A percentile compares a stretch with the other conserved stretches of the same genome.
phyloP scores from a whole-genome alignment of 1,139 yeast species.

The Candida anutae region DNA sequence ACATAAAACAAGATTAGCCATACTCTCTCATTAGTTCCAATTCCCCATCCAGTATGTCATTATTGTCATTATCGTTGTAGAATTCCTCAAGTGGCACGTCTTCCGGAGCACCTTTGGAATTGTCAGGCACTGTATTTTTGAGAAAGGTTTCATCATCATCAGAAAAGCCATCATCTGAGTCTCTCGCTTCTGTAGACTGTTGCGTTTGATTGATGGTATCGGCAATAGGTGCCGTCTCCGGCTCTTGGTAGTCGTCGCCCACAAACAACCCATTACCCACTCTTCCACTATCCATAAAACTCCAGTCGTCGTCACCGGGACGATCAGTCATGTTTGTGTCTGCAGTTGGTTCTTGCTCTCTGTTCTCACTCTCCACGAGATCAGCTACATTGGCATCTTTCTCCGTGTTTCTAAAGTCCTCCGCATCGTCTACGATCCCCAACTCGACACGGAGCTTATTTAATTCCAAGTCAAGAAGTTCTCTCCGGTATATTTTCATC shows the following conservation, averaged over 20 bases:
- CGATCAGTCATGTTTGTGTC: slow-evolving; percentile 5
- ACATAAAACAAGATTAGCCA: slow-evolving; percentile 9
- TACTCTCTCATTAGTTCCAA: slow-evolving; percentile 34
- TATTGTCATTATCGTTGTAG: slow-evolving; percentile 14
- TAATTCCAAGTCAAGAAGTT: slow-evolving; percentile 28
- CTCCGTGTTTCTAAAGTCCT: slow-evolving; percentile 2
- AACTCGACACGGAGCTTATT: slow-evolving; percentile 22
- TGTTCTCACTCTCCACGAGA: neutral
- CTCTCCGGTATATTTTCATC: slow-evolving; percentile 28
- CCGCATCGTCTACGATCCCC: slow-evolving; percentile 21
- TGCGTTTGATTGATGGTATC: slow-evolving; percentile 1
- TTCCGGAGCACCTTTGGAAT: no score
- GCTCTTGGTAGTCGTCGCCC: slow-evolving; percentile 20
- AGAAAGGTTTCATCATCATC: neutral
- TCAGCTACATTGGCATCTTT: slow-evolving; percentile 2
- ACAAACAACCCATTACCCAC: slow-evolving; percentile 19
- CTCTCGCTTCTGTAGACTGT: neutral
- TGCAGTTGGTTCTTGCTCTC: neutral
- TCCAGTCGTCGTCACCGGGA: slow-evolving; percentile 28
- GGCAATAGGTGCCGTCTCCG: slow-evolving; percentile 1
- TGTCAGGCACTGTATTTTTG: neutral
- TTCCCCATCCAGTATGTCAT: slow-evolving; percentile 15
- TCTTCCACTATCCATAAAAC: slow-evolving; percentile 18
- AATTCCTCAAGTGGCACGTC: slow-evolving; percentile 9
- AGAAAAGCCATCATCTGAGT: neutral